Evolutionary conservation across 1,139 yeast species (phyloP).

Genomic region (Debaryomycetaceae sp.): DNA sequence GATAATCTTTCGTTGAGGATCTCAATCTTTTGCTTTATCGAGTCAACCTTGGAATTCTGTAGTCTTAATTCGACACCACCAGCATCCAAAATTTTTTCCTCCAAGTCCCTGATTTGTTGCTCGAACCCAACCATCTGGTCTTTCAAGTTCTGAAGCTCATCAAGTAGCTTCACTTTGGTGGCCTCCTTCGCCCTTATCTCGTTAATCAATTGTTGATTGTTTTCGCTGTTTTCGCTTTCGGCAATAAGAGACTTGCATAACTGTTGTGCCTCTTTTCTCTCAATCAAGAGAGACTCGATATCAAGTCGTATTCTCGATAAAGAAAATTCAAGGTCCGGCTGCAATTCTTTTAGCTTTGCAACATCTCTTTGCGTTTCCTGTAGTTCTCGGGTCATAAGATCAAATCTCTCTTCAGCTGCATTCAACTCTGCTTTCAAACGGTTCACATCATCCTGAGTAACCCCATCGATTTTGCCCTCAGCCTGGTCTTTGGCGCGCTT

Average conservation of each 20-base stretch:
- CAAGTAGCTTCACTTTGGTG: constrained; percentile 28
- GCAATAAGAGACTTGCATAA: constrained; percentile 34
- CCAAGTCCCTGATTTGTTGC: constrained; percentile 52
- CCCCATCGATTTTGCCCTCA: constrained; percentile 14
- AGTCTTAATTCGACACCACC: constrained; percentile 86
- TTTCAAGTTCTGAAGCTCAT: constrained; percentile 42
- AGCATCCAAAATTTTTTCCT: constrained; percentile 78
- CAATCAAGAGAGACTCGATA: constrained; percentile 52
- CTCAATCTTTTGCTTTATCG: constrained; percentile 65
- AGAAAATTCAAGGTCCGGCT: constrained; percentile 66
- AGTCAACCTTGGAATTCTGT: constrained; percentile 80
- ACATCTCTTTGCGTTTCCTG: constrained; percentile 60
- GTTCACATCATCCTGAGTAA: constrained; percentile 57
- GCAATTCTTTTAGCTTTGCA: constrained; percentile 53
- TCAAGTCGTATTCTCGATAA: constrained; percentile 62
- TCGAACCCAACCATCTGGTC: constrained; percentile 58
- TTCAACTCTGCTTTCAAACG: constrained; percentile 50
- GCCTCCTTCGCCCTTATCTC: constrained; percentile 37
- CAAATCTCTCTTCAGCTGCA: constrained; percentile 53
- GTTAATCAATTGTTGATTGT: constrained; percentile 21
- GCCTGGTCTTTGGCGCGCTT: constrained; percentile 18
- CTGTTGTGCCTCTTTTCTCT: constrained; percentile 38
- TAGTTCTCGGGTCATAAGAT: constrained; percentile 47
- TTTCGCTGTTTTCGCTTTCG: constrained; percentile 27
- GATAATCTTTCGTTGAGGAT: constrained; percentile 57